Base-by-base conservation (phyloP, 768 basidiomycete genomes). In the Pisolithus sp. region DNA sequence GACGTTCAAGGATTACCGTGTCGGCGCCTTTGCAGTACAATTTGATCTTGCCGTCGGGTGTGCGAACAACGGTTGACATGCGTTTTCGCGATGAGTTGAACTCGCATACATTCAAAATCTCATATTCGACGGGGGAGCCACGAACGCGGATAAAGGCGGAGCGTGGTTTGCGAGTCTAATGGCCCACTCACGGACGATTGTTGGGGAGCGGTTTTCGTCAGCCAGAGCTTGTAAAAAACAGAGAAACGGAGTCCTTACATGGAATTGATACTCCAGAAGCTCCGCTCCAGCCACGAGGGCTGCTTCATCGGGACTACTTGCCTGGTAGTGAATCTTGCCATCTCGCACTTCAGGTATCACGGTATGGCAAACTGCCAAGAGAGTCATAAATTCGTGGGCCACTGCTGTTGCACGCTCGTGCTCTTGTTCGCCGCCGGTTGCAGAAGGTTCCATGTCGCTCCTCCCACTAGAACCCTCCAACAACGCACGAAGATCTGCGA, bases 81-180 rank as follows among this genome's bases (percentile, higher is more conserved):
- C 96, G 81, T 64, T 99, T 98, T 47, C 96, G 81, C 4, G 93
- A 91, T 21, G 93, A 96, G 65, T 98, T 98, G 78, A 99, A 99
- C 71, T 98, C 96, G 79, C 94, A 96, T 41, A 99, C 87, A 63
- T 98, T 98, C 53, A 99, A 70, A 51, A 98, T 81, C 62, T 97
- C 83, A 64, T 84, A 98, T 65, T 98, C 93, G 51, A 81, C 78
- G 0, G 76, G 70, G 50, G 74, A 68, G 18, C 91, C 93, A 46
- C 79, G 74, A 51, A 94, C 75, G 38, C 88, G 85, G 49, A 98
- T 82, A 63, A 91, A 97, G 7, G 94, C 90, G 0, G 95, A 96
- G 64, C 86, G 93, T 5, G 96, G 96, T 68, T 99, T 99, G 38
- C 96, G 86, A 2, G 78, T 94, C 93, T 97, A 65, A 15, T 47